Conservation (phyloP, 805 yeast species). For the Cyberlindnera bimundalis region DNA sequence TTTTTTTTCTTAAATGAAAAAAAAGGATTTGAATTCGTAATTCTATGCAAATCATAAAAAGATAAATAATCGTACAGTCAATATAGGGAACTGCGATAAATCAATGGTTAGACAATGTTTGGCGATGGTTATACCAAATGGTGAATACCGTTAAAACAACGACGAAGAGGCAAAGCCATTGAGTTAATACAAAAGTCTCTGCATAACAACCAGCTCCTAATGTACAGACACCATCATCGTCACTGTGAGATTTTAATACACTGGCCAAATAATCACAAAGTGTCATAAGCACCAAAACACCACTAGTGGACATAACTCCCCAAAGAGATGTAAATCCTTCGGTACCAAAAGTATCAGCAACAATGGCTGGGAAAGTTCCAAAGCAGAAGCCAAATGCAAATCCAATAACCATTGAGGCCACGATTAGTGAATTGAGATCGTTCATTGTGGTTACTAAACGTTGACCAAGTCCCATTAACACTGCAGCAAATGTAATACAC, state of each 20-base stretch:
- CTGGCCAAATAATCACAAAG: slow-evolving; percentile 55
- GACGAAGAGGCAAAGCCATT: slow-evolving; percentile 13
- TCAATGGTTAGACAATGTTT: neutral
- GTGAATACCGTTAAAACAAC: slow-evolving; percentile 12
- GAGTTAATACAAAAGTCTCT: slow-evolving; percentile 35
- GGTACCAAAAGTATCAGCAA: slow-evolving; percentile 72
- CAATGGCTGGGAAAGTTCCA: slow-evolving; percentile 72
- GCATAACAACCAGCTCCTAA: slow-evolving; percentile 47
- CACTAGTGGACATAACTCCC: slow-evolving; percentile 75
- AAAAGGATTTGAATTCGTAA: too few relatives aligned
- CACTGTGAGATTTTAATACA: slow-evolving; percentile 45
- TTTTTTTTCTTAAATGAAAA: too few relatives aligned
- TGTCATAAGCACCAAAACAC: slow-evolving; percentile 49
- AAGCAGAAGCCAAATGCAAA: slow-evolving; percentile 65
- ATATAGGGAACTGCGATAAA: neutral
- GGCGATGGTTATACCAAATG: slow-evolving; percentile 18
- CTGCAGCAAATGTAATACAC: slow-evolving; percentile 48
- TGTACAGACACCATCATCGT: slow-evolving; percentile 39
- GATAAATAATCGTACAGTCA: neutral
- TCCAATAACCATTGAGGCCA: slow-evolving; percentile 57
- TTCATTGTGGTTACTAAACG: slow-evolving; percentile 32
- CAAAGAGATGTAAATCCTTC: slow-evolving; percentile 67
- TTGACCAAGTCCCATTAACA: slow-evolving; percentile 37
- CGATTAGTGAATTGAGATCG: slow-evolving; percentile 40
- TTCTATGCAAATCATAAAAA: slow-evolving; percentile 1